Evolutionary conservation across 1,139 yeast species (phyloP).

Genomic region (Candida tetrigidarum): DNA sequence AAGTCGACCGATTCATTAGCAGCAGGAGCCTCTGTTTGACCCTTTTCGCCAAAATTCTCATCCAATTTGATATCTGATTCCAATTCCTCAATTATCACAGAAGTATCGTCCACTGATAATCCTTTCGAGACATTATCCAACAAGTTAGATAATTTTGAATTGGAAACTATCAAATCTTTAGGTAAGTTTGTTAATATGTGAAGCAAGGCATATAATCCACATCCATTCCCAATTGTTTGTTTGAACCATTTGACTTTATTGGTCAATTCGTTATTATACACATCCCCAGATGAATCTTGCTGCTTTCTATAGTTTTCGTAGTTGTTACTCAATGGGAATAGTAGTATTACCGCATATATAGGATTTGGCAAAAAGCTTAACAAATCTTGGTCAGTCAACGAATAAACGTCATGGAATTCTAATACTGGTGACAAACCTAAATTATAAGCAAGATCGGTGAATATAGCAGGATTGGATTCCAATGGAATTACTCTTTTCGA

Average conservation of each 20-base stretch:
- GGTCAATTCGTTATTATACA: constrained; percentile 22
- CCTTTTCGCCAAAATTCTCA: constrained; percentile 62
- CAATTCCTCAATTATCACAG: constrained; percentile 51
- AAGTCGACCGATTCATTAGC: constrained; percentile 66
- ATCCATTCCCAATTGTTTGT: constrained; percentile 87
- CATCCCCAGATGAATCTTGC: constrained; percentile 28
- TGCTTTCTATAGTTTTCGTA: constrained; percentile 57
- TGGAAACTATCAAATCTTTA: constrained; percentile 41
- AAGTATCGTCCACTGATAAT: constrained; percentile 40
- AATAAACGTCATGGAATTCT: constrained; percentile 79
- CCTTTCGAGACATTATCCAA: constrained; percentile 25
- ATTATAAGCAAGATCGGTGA: constrained; percentile 67
- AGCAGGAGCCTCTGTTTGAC: constrained; percentile 81
- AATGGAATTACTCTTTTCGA: constrained; percentile 68
- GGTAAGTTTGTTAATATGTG: constrained; percentile 75
- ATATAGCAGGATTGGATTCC: constrained; percentile 89
- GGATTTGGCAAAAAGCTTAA: constrained; percentile 85
- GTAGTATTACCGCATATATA: constrained; percentile 67
- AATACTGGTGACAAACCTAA: constrained; percentile 69
- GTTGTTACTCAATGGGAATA: constrained; percentile 75
- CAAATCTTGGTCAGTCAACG: constrained; percentile 79
- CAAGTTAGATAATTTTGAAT: constrained; percentile 36
- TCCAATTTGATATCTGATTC: constrained; percentile 53
- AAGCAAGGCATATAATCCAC: constrained; percentile 89
- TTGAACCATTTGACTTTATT: constrained; percentile 63